Base-by-base conservation (phyloP, 768 basidiomycete genomes). In the Suillus bovinus region DNA sequence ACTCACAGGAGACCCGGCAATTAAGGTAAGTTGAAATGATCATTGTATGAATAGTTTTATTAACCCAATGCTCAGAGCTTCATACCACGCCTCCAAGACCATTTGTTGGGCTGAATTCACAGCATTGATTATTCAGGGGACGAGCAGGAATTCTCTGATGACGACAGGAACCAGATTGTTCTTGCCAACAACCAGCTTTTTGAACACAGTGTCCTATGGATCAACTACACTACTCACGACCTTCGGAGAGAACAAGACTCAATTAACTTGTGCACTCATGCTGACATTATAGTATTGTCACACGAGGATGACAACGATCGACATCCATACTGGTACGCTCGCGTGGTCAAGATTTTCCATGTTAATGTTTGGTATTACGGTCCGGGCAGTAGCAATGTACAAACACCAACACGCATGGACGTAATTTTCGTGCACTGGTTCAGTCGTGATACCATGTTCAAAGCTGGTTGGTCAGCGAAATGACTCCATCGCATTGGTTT, bases 351-450 rank as follows among this genome's bases (percentile, higher is more conserved):
- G 8, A 9, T 42, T 9, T 42, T 42, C 8, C 41, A 42, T 9
- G 17, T 42, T 0, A 42, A 42, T 42, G 41, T 42, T 4, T 42
- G 41, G 41, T 42, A 42, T 3, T 42, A 42, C 7, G 46, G 22
- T 11, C 20, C 9, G 8, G 46, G 22, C 4, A n/a, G 20, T n/a
- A 10, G 8, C 7, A 16, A 39, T 6, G 6, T 16, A 39, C 4
- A 4, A 38, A 16, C 8, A 42, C 41, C 41, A 4, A 42, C 41
- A 9, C 3, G 2, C 9, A 42, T 42, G 41, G 8, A 42, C 3
- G 20, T 42, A 4, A 63, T 84, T 2, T 82, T 77, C 68, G 78
- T 84, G 0, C 68, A 69, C 0, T 80, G 80, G 77, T 71, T 79
- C 47, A 71, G 72, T 1, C 52, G 58, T 0, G 77, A 81, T 1